A percentile compares a stretch with the other conserved stretches of the same genome.
These are phyloP conservation scores for Parasitella parasitica DNA, from an alignment of 371 early-diverging fungal species.

Conservation along the genomic window DNA sequence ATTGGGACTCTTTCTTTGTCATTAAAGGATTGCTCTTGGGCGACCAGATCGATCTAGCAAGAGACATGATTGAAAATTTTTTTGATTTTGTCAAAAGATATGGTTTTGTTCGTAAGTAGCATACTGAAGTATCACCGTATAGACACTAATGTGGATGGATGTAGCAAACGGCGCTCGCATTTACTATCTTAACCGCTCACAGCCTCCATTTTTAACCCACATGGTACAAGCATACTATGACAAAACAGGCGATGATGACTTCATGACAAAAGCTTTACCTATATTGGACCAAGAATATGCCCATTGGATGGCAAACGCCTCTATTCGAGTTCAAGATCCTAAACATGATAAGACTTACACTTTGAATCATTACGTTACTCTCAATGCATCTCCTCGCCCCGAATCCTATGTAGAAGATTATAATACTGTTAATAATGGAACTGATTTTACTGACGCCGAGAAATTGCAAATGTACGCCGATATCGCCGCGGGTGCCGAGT, in stretches of 20 bases:
- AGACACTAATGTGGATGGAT: not conserved
- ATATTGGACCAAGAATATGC: slow-evolving; percentile 67
- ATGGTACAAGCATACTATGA: slow-evolving; percentile 71
- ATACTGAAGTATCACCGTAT: no score
- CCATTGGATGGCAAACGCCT: slow-evolving; percentile 66
- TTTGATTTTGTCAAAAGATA: slow-evolving; percentile 65
- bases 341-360: slow-evolving; percentile 10
- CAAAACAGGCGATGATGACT: slow-evolving; percentile 50
- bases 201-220: slow-evolving; percentile 81
- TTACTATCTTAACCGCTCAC: slow-evolving; percentile 87
- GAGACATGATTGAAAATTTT: slow-evolving; percentile 70
- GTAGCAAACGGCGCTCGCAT: slow-evolving; percentile 81
- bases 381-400: slow-evolving; percentile 67
- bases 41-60: slow-evolving; percentile 58
- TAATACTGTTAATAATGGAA: slow-evolving; percentile 46
- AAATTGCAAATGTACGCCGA: slow-evolving; percentile 59
- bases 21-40: slow-evolving; percentile 75
- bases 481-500: slow-evolving; percentile 83
- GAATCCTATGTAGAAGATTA: slow-evolving; percentile 80
- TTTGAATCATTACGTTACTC: slow-evolving; percentile 62
- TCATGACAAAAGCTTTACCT: slow-evolving; percentile 55
- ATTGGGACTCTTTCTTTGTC: slow-evolving; percentile 91
- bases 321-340: slow-evolving; percentile 38
- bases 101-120: slow-evolving; percentile 83
- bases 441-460: slow-evolving; percentile 21